Evolutionary conservation across 495 filamentous ascomycete genomes (phyloP).

Genomic region (Jackrogersella multiformis): DNA sequence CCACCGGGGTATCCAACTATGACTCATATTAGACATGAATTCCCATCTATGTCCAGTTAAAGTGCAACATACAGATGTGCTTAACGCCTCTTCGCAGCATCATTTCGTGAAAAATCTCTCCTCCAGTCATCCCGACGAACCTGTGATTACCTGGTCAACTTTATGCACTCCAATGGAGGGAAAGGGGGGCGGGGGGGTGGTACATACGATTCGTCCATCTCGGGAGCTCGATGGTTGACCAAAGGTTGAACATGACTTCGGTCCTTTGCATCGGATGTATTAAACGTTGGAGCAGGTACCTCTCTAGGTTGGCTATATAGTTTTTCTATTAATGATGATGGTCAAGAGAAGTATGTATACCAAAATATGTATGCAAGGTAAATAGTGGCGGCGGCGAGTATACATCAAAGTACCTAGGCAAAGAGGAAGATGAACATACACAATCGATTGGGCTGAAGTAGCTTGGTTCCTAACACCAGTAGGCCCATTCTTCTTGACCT

Average conservation of each 20-base stretch:
- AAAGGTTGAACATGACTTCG: constrained; percentile 73
- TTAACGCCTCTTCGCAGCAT: constrained; percentile 93
- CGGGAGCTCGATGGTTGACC: constrained; percentile 64
- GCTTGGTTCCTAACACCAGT: constrained; percentile 50
- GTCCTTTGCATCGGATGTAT: constrained; percentile 59
- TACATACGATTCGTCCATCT: constrained; percentile 80
- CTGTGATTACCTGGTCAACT: constrained; percentile 55
- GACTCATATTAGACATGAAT: constrained; percentile 42
- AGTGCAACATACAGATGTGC: constrained; percentile 78
- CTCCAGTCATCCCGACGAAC: constrained; percentile 94
- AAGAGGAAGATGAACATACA: constrained; percentile 33
- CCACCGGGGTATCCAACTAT: constrained; percentile 78
- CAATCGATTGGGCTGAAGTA: constrained; percentile 47
- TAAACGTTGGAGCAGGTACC: constrained; percentile 76
- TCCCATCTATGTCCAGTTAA: constrained; percentile 30
- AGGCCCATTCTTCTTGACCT: constrained; percentile 43
- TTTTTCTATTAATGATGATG: constrained; percentile 34
- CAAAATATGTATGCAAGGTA: not conserved
- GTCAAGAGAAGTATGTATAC: not conserved
- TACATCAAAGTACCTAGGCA: not conserved
- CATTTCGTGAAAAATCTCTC: constrained; percentile 99
- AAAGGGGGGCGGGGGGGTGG: constrained; percentile 35
- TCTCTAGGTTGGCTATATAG: constrained; percentile 52
- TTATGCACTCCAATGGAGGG: constrained; percentile 21
- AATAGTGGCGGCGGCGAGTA: not conserved